phyloP scores from a whole-genome alignment of 306 rosid genomes.

The Cucumis melo region DNA sequence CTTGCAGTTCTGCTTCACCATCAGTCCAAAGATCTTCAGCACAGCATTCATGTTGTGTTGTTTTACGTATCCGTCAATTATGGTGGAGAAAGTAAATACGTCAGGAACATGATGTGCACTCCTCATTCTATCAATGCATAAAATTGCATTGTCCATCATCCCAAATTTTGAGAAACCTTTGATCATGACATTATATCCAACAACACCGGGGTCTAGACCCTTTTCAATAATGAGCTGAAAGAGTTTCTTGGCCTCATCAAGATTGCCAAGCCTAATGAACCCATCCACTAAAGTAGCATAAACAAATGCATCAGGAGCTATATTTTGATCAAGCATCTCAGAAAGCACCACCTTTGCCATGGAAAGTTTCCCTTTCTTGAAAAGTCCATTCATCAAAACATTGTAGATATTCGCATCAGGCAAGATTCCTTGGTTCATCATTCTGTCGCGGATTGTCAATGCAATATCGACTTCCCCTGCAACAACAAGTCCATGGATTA shows the following conservation, averaged over 20 bases:
- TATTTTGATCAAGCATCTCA: conserved; percentile 61
- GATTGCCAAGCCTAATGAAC: conserved; percentile 39
- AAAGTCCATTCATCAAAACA: conserved; percentile 69
- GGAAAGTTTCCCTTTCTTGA: conserved; percentile 62
- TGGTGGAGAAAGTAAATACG: conserved; percentile 59
- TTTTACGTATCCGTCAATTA: conserved; percentile 72
- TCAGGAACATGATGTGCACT: conserved; percentile 33
- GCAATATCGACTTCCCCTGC: conserved; percentile 59
- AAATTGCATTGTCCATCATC: conserved; percentile 48
- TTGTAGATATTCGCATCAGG: conserved; percentile 77
- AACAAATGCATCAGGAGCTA: conserved; percentile 58
- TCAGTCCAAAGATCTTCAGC: conserved; percentile 43
- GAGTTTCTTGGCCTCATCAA: conserved; percentile 48
- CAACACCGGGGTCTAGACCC: conserved; percentile 49
- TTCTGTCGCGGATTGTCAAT: conserved; percentile 38
- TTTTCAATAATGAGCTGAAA: conserved; percentile 31
- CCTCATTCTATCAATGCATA: conserved; percentile 39
- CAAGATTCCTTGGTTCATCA: conserved; percentile 50
- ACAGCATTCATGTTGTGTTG: conserved; percentile 43
- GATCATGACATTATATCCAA: conserved; percentile 72
- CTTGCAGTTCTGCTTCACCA: conserved; percentile 48
- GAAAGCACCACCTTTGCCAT: conserved; percentile 46
- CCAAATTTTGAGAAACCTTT: conserved; percentile 79
- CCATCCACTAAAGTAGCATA: conserved; percentile 72
- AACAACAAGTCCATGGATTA: conserved; percentile 56